phyloP scores from a whole-genome alignment of 2,329 filamentous ascomycete species.

The Biscogniauxia marginata region DNA sequence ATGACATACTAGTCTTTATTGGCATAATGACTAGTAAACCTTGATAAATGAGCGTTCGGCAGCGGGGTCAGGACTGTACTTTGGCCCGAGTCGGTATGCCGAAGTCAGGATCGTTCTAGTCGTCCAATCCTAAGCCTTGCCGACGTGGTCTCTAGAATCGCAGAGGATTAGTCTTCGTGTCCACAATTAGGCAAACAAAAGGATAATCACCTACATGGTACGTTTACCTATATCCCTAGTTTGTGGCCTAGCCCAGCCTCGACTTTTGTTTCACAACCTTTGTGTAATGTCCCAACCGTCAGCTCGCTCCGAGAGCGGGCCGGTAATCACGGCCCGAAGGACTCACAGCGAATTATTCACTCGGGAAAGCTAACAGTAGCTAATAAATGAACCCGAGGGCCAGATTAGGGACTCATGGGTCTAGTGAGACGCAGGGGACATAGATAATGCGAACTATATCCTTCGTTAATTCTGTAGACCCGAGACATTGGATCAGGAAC shows the following conservation, averaged over 20 bases:
- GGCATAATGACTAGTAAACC: neutral
- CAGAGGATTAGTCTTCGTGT: neutral
- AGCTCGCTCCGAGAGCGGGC: neutral
- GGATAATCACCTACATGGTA: neutral
- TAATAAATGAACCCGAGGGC: neutral
- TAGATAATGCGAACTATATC: no score
- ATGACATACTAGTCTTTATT: neutral
- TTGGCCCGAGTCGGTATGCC: constrained; percentile 3
- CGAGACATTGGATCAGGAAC: no score
- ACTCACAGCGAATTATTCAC: neutral
- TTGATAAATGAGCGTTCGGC: neutral
- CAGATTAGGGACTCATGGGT: neutral
- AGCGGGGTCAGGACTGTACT: neutral
- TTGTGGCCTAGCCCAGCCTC: neutral
- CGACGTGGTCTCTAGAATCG: neutral
- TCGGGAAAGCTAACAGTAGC: neutral
- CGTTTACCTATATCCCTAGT: neutral
- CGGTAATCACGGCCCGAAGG: neutral
- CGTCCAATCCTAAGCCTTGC: neutral
- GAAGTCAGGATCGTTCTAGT: neutral
- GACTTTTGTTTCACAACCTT: neutral
- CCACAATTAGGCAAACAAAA: neutral
- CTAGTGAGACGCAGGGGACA: no score
- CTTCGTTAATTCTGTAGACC: no score
- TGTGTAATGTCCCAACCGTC: neutral